A percentile compares a stretch with the other conserved stretches of the same genome.
These are phyloP conservation scores for Neurospora sp. DNA, from an alignment of 2,329 filamentous ascomycete species.

Conservation along the genomic window DNA sequence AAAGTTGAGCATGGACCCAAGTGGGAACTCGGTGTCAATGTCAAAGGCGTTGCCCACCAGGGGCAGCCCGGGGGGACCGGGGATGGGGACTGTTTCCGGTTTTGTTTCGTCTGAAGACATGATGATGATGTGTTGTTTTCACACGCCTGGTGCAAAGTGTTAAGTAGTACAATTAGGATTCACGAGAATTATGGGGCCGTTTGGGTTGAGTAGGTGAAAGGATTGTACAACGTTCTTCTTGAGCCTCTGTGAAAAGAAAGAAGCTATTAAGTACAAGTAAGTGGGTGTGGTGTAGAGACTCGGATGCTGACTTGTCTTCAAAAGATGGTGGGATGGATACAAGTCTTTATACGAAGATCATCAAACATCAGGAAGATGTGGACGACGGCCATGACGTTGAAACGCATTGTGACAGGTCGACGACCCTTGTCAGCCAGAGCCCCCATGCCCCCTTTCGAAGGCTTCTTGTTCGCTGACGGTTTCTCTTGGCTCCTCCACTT, in stretches of 20 bases:
- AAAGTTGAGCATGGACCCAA: constrained; percentile 44
- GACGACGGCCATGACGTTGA: neutral
- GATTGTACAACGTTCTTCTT: neutral
- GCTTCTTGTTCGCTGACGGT: neutral
- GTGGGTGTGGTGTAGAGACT: neutral
- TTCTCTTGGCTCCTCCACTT: neutral
- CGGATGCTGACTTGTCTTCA: neutral
- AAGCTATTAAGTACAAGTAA: neutral
- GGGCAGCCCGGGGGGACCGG: constrained; percentile 53
- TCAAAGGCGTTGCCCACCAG: constrained; percentile 57
- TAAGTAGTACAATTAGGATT: neutral
- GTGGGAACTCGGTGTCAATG: constrained; percentile 48
- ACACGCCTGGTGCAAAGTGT: neutral
- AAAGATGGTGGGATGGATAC: neutral
- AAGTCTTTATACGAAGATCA: neutral
- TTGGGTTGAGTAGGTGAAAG: neutral
- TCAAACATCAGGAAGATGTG: neutral
- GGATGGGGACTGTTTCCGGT: constrained; percentile 36
- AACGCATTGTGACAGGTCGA: neutral
- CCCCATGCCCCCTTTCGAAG: neutral
- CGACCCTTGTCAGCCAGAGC: neutral
- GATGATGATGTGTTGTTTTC: neutral
- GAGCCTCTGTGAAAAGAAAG: neutral
- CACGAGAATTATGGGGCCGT: neutral
- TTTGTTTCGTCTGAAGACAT: neutral